Conservation (phyloP, 2,329 filamentous ascomycete species). For the Ophiosphaerella korrae region DNA sequence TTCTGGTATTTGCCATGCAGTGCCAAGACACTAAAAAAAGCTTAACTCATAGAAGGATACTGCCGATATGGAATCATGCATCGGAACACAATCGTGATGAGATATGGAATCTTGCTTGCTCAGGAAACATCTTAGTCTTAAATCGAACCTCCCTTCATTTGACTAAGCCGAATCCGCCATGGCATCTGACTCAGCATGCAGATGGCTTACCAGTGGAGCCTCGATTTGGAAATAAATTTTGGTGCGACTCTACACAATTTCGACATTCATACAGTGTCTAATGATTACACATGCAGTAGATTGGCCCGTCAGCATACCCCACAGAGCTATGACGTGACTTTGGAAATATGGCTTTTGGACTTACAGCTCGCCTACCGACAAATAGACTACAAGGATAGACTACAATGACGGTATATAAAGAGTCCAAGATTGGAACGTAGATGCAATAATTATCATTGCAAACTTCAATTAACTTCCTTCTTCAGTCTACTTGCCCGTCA, state of each 20-base stretch:
- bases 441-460: too few relatives aligned
- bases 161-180: neutral
- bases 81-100: too few relatives aligned
- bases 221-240: neutral
- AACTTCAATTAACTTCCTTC: neutral
- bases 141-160: neutral
- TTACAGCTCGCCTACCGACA: neutral
- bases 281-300: neutral
- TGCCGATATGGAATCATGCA: too few relatives aligned
- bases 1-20: too few relatives aligned
- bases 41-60: neutral
- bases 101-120: too few relatives aligned
- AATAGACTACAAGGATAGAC: neutral
- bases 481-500: too few relatives aligned
- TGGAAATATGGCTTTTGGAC: neutral
- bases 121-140: neutral
- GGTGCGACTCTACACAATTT: too few relatives aligned
- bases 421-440: too few relatives aligned
- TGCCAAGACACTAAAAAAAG: too few relatives aligned
- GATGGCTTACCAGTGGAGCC: neutral
- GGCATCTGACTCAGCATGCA: constrained; percentile 1
- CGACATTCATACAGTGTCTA: neutral
- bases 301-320: too few relatives aligned
- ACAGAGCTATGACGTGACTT: neutral
- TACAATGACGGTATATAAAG: neutral